Conservation (phyloP, 1,284 basidiomycete genomes). For the Cutaneotrichosporon mucoides region DNA sequence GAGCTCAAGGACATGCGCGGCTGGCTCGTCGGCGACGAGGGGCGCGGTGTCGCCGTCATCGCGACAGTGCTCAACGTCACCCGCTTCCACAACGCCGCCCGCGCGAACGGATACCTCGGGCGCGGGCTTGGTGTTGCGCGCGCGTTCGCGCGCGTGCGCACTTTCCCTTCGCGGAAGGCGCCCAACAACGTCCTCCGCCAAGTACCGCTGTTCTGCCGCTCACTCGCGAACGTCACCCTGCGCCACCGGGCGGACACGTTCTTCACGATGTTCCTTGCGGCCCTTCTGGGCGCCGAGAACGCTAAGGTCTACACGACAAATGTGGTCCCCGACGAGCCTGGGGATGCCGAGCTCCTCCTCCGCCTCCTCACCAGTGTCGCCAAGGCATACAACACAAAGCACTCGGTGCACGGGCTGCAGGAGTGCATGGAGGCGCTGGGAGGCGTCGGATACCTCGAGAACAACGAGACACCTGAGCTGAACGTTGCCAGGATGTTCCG, state of each 20-base stretch:
- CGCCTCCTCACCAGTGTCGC: slow-evolving; percentile 65
- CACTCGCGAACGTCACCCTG: slow-evolving; percentile 59
- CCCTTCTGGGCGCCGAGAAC: slow-evolving; percentile 62
- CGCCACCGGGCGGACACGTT: slow-evolving; percentile 64
- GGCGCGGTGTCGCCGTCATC: slow-evolving; percentile 66
- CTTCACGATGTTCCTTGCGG: slow-evolving; percentile 58
- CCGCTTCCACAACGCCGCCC: slow-evolving; percentile 54
- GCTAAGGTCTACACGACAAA: slow-evolving; percentile 46
- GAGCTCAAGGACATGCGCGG: slow-evolving; percentile 60
- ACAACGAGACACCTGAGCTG: slow-evolving; percentile 57
- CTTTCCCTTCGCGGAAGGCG: slow-evolving; percentile 48
- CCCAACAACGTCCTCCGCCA: slow-evolving; percentile 53
- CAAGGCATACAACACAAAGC: slow-evolving; percentile 68
- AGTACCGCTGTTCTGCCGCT: slow-evolving; percentile 52
- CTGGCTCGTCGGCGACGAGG: slow-evolving; percentile 61
- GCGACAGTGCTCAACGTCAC: slow-evolving; percentile 71
- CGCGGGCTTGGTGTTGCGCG: slow-evolving; percentile 62
- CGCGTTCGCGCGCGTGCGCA: slow-evolving; percentile 59
- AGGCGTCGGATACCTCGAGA: slow-evolving; percentile 78
- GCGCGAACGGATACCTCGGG: slow-evolving; percentile 54
- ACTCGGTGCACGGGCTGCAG: slow-evolving; percentile 61
- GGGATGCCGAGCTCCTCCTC: slow-evolving; percentile 56
- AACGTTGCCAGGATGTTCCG: slow-evolving; percentile 51
- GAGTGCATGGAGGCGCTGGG: slow-evolving; percentile 71
- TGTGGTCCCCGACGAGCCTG: slow-evolving; percentile 6